Conservation (phyloP, 1,284 basidiomycete genomes). For the Ceratobasidium sp. region DNA sequence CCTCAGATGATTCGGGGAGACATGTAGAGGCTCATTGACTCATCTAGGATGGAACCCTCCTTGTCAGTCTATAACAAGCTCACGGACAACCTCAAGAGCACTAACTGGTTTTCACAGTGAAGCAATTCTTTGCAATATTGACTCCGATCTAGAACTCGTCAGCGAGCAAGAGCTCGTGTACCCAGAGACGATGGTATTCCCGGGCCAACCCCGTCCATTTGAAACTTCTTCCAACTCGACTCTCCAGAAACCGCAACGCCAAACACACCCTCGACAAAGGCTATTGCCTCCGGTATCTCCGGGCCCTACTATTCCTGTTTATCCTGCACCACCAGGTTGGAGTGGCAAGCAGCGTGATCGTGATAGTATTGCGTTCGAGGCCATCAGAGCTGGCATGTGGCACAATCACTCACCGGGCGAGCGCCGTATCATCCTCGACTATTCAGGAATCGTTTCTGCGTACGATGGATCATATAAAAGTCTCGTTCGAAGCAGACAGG, state of each 20-base stretch:
- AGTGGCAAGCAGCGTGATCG: conserved; percentile 26
- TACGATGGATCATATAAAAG: conserved; percentile 54
- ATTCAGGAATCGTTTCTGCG: conserved; percentile 53
- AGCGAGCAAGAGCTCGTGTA: conserved; percentile 44
- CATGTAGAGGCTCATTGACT: too few relatives aligned
- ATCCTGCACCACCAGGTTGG: conserved; percentile 38
- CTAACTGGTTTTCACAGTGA: conserved; percentile 51
- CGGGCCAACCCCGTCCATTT: background rate
- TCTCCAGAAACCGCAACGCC: background rate
- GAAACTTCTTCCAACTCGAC: background rate
- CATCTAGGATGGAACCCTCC: conserved; percentile 56
- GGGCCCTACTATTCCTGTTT: conserved; percentile 10
- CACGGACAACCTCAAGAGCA: background rate
- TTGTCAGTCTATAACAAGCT: conserved; percentile 50
- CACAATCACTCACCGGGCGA: conserved; percentile 54
- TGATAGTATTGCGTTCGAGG: conserved; percentile 42
- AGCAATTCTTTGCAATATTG: conserved; percentile 60
- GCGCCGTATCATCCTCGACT: conserved; percentile 53
- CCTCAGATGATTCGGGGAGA: too few relatives aligned
- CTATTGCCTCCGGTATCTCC: conserved; percentile 7
- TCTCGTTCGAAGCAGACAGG: conserved; percentile 47
- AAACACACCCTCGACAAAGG: background rate
- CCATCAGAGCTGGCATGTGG: conserved; percentile 52
- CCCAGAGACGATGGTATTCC: conserved; percentile 2
- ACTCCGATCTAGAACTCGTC: conserved; percentile 51